Evolutionary conservation across 345 rosid species (phyloP).

Genomic region (Boechera divaricarpa): DNA sequence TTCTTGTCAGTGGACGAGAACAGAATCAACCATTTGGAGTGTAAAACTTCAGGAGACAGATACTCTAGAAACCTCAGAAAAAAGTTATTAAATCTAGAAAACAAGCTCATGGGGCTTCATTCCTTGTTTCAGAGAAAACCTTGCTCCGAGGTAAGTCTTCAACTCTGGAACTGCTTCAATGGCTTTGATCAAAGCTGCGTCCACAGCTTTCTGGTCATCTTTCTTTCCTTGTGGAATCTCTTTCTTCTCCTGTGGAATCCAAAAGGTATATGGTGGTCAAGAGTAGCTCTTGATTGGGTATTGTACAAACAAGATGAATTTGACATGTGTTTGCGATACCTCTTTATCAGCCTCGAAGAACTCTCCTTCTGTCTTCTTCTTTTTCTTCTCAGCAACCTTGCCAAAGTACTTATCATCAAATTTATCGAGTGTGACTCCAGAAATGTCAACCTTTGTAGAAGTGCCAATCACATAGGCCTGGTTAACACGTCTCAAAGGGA

Average conservation of each 20-base stretch:
- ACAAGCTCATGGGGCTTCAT: slow-evolving; percentile 87
- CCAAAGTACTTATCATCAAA: slow-evolving; percentile 70
- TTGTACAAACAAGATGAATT: not conserved
- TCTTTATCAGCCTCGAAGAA: slow-evolving; percentile 80
- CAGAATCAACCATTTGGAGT: slow-evolving; percentile 15
- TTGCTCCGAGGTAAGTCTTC: slow-evolving; percentile 72
- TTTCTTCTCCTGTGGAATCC: slow-evolving; percentile 58
- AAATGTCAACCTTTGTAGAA: slow-evolving; percentile 67
- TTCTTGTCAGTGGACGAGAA: not conserved
- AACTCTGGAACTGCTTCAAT: slow-evolving; percentile 71
- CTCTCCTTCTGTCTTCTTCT: slow-evolving; percentile 73
- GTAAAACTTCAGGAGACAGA: slow-evolving; percentile 9
- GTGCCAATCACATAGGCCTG: slow-evolving; percentile 67
- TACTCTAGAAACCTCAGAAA: slow-evolving; percentile 12
- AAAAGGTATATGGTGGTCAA: slow-evolving; percentile 5
- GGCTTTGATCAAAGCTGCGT: slow-evolving; percentile 62
- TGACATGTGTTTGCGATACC: slow-evolving; percentile 39
- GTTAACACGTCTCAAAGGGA: slow-evolving; percentile 69
- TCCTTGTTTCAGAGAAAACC: slow-evolving; percentile 78
- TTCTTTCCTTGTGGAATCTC: slow-evolving; percentile 70
- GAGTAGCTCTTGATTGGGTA: not conserved
- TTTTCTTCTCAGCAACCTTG: slow-evolving; percentile 73
- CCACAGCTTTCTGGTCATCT: slow-evolving; percentile 82
- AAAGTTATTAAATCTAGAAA: slow-evolving; percentile 51
- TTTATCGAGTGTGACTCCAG: slow-evolving; percentile 66